Conservation (phyloP, 768 basidiomycete species). For the Sporobolomyces roseus region DNA sequence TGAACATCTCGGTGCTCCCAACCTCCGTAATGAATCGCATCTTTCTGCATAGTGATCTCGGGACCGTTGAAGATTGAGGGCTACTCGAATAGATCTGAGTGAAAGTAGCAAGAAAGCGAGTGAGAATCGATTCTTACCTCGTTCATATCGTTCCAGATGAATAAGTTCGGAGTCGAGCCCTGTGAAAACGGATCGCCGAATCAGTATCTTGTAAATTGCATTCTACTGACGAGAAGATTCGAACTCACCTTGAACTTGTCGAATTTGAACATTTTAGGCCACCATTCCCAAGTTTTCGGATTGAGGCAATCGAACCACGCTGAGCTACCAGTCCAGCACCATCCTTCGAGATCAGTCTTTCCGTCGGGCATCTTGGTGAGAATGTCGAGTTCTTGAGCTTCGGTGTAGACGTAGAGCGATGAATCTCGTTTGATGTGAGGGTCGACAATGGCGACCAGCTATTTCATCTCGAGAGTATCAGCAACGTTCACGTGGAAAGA, state of each 20-base stretch:
- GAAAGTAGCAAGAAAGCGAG: background rate
- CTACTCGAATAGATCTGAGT: conserved; percentile 49
- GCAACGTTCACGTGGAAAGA: conserved; percentile 1
- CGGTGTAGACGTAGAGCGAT: conserved; percentile 75
- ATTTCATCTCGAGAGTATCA: background rate
- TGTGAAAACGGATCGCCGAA: conserved; percentile 51
- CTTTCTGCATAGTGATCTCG: conserved; percentile 78
- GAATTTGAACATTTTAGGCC: conserved; percentile 75
- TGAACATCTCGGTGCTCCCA: conserved; percentile 99
- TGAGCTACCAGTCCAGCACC: conserved; percentile 97
- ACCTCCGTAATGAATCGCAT: conserved; percentile 78
- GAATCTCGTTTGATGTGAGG: conserved; percentile 85
- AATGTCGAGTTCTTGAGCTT: conserved; percentile 74
- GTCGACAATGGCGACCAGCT: conserved; percentile 98
- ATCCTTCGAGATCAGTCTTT: conserved; percentile 80
- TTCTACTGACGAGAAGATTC: conserved; percentile 47
- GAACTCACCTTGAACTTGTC: conserved; percentile 53
- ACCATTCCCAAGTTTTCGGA: conserved; percentile 82
- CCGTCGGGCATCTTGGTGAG: conserved; percentile 78
- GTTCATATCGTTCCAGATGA: conserved; percentile 99
- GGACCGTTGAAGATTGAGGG: conserved; percentile 99
- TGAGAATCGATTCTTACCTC: conserved; percentile 58
- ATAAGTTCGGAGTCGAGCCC: conserved; percentile 69
- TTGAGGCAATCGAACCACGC: conserved; percentile 99
- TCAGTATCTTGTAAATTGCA: no score